Evolutionary conservation across 1,284 basidiomycete species (phyloP), one percentile per base, ranked within the genome.

Genomic region (Neonothopanus nambi): DNA sequence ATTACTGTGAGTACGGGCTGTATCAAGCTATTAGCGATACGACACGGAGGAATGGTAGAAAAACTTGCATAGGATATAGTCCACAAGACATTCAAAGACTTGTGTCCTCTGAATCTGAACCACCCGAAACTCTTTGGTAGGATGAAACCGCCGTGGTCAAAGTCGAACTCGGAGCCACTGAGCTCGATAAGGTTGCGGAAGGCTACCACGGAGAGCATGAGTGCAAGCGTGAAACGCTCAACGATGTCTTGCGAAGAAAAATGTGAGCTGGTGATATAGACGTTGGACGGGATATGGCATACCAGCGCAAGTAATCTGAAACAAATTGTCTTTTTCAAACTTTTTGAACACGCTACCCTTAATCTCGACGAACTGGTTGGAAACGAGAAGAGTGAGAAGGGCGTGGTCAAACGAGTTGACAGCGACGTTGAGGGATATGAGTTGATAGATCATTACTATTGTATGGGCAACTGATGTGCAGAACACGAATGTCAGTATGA

Each of bases 341-440:
- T 93, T 98, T 73, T 99, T 99, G 82, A 99, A 99, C 0, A 99
- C 97, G 63, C 90, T 95, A 36, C 96, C 95, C 72, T 99, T 99
- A 74, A 99, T 99, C 73, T 99, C 97, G 44, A 99, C 96, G 66
- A 99, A 99, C 68, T 99, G 97, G 68, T 99, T 99, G 41, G 94
- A 98, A 40, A 99, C 86, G 5, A 99, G 79, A 0, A 99, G 81
- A 0, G 96, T 98, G 30, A 99, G 79, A 12, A 99, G 83, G 1
- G 95, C 91, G 66, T 99, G 93, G 70, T 98, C 96, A 70, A 97
- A 99, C 15, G 95, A 96, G 71, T 99, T 99, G 69, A 99, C 93
- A 4, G 97, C 96, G 23, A 99, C 96, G 61, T 99, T 99, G 55
- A 99, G 80, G 1, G 95, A 85, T 49, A 98, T 92, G 48, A 98